phyloP scores from a whole-genome alignment of 148 eudicot genomes.

The Rhododendron ferrugineum region DNA sequence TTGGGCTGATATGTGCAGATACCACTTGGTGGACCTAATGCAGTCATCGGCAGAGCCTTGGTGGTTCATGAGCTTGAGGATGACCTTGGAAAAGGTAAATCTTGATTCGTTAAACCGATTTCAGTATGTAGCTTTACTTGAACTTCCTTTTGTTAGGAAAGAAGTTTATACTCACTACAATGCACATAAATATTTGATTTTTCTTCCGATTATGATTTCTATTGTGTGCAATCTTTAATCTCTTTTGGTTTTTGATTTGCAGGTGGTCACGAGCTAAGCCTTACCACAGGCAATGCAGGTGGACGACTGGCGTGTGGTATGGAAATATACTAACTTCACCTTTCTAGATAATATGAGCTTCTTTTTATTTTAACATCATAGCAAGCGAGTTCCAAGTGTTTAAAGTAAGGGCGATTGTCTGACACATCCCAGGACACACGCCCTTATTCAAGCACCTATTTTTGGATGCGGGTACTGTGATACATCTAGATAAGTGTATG shows the following conservation, averaged over 20 bases:
- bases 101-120: background rate
- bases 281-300: conserved; percentile 92
- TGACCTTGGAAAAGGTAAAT: conserved; percentile 93
- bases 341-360: background rate
- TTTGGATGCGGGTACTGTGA: background rate
- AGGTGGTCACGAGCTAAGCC: conserved; percentile 98
- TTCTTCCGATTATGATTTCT: background rate
- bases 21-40: conserved; percentile 73
- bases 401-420: background rate
- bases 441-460: background rate
- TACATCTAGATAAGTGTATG: background rate
- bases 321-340: conserved; percentile 9
- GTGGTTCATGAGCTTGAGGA: conserved; percentile 95
- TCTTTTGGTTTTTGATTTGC: conserved; percentile 20
- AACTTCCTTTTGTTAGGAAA: background rate
- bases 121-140: background rate
- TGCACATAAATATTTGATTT: background rate
- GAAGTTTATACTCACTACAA: background rate
- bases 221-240: background rate
- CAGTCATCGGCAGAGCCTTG: conserved; percentile 87
- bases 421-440: background rate
- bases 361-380: background rate
- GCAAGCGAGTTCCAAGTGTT: background rate
- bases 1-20: conserved; percentile 43
- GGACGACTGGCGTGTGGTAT: conserved; percentile 96